Base-by-base conservation (phyloP, 495 filamentous ascomycete species). In the Stereocaulon alpinum region DNA sequence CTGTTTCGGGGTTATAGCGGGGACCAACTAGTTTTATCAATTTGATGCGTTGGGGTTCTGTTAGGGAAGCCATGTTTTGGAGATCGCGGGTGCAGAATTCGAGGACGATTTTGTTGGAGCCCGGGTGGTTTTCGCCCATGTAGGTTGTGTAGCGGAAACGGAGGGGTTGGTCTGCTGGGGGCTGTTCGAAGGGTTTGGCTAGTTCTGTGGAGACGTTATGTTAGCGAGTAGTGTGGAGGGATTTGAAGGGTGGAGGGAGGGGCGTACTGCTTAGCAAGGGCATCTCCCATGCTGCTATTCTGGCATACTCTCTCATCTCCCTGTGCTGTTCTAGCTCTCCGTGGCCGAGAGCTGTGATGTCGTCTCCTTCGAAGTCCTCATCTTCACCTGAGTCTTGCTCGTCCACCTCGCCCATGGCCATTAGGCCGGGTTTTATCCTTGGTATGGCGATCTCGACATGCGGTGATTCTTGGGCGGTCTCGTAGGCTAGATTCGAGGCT, bases 71-170 rank as follows among this genome's bases (percentile, higher is more conserved):
- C 7, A 62, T 82, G 27, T 37, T 37, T 37, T 32, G 65, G 55
- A 92, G 70, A 70, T 95, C 91, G 43, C 66, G 63, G 15, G 87
- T 82, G 61, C 75, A 79, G 66, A 97, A 93, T 69, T 96, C 89
- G 30, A 96, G 81, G 6, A 96, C 91, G 30, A 98, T 89, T 74
- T 98, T 98, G 55, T 82, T 80, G 69, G 90, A 86, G 14, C 91
- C 89, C 0, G 94, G 91, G 71, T 97, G 94, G 55, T 83, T 71
- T 72, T 98, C 93, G 62, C 94, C 94, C 80, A 97, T 82, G 72
- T 96, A 96, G 49, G 84, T 88, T n/a, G 94, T 97, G 74, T 96
- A 96, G 66, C 93, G 85, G 79, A 96, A 98, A 62, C 93, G 86
- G 53, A 98, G 80, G 7, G 80, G 75, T 63, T 86, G 77, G 50